Base-by-base conservation (phyloP, 2,329 filamentous ascomycete species). In the Hirsutella rhossiliensis region DNA sequence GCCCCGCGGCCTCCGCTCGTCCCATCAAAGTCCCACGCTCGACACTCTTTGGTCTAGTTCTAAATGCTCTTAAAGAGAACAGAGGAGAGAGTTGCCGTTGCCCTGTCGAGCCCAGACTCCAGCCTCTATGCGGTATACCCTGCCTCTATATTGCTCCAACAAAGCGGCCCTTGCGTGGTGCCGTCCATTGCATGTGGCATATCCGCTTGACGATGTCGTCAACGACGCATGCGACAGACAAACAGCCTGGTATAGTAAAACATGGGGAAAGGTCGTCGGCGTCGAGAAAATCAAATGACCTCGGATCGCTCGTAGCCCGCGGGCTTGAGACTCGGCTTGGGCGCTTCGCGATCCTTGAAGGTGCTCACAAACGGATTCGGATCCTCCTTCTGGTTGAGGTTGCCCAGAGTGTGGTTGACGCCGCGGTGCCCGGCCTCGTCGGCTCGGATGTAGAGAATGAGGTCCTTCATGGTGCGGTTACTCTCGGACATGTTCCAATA, bases 401-500 rank as follows among this genome's bases (percentile, higher is more conserved):
- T 97, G 42, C 84, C 80, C 37, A 98, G 66, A 0, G 92, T 97
- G 62, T 98, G 92, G 65, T 98, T 97, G 54, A 97, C 90, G 58
- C 95, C 92, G 30, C 92, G 76, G 58, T 94, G 88, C 60, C 86
- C 85, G 4, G 86, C 86, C 63, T 95, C 88, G 45, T 90, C 85
- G n/a, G 84, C 86, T 28, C 89, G 76, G 52, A 96, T 85, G 61
- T 97, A 96, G 42, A 92, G 67, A 43, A 97, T 73, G 48, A 97
- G 65, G 57, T 97, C 87, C 54, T 75, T 77, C 86, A 98, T 95
- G 2, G 80, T 85, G 23, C 82, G 76, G 46, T 83, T 71, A 3
- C 79, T 84, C 60, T 95, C 82, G 0, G 89, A 88, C 80, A 98
- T 96, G 37, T 85, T 79, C 87, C 89, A 98, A 66, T 98, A 98